phyloP scores from a whole-genome alignment of 2,329 filamentous ascomycete genomes.

The Paradendryphiella salina region DNA sequence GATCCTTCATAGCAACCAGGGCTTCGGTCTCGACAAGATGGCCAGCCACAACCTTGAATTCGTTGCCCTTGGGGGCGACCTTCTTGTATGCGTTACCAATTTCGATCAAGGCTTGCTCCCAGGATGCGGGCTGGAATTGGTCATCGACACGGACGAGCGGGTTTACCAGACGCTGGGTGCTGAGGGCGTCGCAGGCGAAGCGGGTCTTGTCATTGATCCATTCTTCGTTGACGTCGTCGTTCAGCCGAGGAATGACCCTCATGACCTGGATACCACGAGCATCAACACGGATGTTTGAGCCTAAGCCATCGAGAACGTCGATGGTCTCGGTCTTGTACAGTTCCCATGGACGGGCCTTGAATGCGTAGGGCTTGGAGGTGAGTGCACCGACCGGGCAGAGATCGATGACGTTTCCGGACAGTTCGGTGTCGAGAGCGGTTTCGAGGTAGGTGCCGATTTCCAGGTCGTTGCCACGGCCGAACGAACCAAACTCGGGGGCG shows the following conservation, averaged over 20 bases:
- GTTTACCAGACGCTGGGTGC: conserved; percentile 92
- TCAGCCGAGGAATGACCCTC: conserved; percentile 87
- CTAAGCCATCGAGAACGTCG: conserved; percentile 88
- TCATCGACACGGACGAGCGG: conserved; percentile 85
- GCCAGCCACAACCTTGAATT: conserved; percentile 94
- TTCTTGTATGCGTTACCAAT: conserved; percentile 79
- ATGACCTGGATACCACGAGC: conserved; percentile 93
- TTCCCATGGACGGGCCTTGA: conserved; percentile 96
- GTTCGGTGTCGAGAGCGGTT: conserved; percentile 86
- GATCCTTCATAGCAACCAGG: conserved; percentile 93
- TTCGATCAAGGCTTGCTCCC: conserved; percentile 93
- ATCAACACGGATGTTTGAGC: conserved; percentile 93
- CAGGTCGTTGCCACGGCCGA: conserved; percentile 92
- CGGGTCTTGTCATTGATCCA: conserved; percentile 99
- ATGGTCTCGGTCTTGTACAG: conserved; percentile 94
- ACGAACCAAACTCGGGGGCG: conserved; percentile 91
- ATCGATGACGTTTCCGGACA: conserved; percentile 97
- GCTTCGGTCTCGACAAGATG: conserved; percentile 91
- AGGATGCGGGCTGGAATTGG: conserved; percentile 88
- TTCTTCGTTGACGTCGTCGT: conserved; percentile 98
- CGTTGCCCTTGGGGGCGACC: conserved; percentile 81
- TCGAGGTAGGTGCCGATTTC: conserved; percentile 99
- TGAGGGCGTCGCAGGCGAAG: conserved; percentile 94
- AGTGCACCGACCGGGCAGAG: conserved; percentile 96
- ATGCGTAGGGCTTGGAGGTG: conserved; percentile 96